Percentiles rank a stretch among this genome's conserved stretches.
Conservation (phyloP, 805 yeast genomes). For the Myxozyma vanderwaltii region DNA sequence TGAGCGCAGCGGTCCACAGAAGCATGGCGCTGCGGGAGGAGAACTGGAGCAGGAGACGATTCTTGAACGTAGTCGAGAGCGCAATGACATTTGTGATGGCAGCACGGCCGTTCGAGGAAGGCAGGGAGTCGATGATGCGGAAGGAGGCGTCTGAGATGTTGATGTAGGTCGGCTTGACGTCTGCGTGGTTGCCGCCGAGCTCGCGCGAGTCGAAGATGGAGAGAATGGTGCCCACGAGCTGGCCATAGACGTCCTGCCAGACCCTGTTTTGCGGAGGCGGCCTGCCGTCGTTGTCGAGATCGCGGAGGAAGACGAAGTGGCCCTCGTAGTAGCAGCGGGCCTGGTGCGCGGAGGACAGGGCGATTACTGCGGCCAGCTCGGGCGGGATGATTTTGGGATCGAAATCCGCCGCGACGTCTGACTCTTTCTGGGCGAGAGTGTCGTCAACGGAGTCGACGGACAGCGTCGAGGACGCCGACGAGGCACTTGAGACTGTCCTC, state of each 20-base stretch:
- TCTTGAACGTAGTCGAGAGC: slow-evolving; percentile 90
- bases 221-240: slow-evolving; percentile 83
- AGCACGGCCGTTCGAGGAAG: slow-evolving; percentile 18
- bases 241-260: slow-evolving; percentile 94
- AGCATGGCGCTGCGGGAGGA: slow-evolving; percentile 62
- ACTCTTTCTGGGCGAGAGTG: background rate
- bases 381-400: slow-evolving; percentile 51
- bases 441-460: slow-evolving; percentile 5
- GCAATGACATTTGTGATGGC: slow-evolving; percentile 52
- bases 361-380: slow-evolving; percentile 71
- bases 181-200: slow-evolving; percentile 49
- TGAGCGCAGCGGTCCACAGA: slow-evolving; percentile 80
- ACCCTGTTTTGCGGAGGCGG: slow-evolving; percentile 66
- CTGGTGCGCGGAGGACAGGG: slow-evolving; percentile 69
- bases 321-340: slow-evolving; percentile 65
- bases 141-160: slow-evolving; percentile 89
- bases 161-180: slow-evolving; percentile 76
- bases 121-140: slow-evolving; percentile 47
- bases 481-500: slow-evolving; percentile 5
- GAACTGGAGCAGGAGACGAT: slow-evolving; percentile 81
- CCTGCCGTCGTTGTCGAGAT: slow-evolving; percentile 69
- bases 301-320: slow-evolving; percentile 47
- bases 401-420: slow-evolving; percentile 10
- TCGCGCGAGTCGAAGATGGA: slow-evolving; percentile 79
- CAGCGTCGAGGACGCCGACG: slow-evolving; percentile 3